A percentile compares a stretch with the other conserved stretches of the same genome.
phyloP scores from a whole-genome alignment of 176 grass and related monocot species.

The Triticum turgidum region DNA sequence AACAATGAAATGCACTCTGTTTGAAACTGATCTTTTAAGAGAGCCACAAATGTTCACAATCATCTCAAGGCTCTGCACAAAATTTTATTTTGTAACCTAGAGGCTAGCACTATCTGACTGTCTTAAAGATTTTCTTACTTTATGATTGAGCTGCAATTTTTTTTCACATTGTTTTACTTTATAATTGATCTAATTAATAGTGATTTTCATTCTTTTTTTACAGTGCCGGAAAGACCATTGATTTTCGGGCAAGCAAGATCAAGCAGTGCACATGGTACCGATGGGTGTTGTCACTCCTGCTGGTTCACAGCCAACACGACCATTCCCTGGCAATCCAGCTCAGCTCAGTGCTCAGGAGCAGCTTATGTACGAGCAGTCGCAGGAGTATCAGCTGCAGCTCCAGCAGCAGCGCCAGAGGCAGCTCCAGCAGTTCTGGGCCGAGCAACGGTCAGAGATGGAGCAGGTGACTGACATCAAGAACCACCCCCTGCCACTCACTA shows the following conservation, averaged over 20 bases:
- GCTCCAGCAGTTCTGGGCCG: constrained; percentile 9
- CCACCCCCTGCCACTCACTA: not conserved
- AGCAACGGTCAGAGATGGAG: not conserved
- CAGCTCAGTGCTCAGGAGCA: not conserved
- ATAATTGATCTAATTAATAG: too few relatives aligned
- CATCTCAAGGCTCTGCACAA: not conserved
- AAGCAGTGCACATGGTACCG: too few relatives aligned
- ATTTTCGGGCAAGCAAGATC: too few relatives aligned
- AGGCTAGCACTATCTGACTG: not conserved
- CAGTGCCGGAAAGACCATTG: constrained; percentile 1
- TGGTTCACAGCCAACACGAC: not conserved
- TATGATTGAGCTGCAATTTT: not conserved
- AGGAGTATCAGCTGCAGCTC: not conserved
- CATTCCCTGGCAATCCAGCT: not conserved
- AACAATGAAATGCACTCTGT: not conserved
- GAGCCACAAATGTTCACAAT: not conserved
- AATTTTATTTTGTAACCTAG: not conserved
- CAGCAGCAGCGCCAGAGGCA: not conserved
- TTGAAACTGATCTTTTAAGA: constrained; percentile 12
- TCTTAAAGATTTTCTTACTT: not conserved
- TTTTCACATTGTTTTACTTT: too few relatives aligned
- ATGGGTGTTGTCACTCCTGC: not conserved
- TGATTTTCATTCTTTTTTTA: not conserved
- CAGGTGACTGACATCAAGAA: not conserved
- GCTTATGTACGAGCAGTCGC: not conserved